These are phyloP conservation scores for Fusarium sp. DNA, from an alignment of 2,329 filamentous ascomycete species.

Conservation along the genomic window DNA sequence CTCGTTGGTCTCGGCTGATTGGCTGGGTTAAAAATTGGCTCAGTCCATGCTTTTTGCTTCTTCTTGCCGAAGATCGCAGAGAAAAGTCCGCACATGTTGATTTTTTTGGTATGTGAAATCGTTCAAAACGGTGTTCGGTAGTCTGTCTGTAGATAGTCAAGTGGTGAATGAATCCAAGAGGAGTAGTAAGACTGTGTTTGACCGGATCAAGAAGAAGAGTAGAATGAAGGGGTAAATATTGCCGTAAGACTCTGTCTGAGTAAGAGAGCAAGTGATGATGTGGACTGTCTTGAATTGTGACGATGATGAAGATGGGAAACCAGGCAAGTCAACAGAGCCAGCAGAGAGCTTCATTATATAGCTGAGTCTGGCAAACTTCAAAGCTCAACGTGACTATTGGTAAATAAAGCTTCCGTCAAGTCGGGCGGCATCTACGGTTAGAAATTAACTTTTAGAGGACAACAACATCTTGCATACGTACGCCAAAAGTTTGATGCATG, in stretches of 20 bases:
- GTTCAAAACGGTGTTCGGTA: background rate
- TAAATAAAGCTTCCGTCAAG: background rate
- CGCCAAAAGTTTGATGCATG: background rate
- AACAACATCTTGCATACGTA: background rate
- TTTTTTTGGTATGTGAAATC: background rate
- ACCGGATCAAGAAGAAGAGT: background rate
- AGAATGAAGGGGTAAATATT: background rate
- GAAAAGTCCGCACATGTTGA: background rate
- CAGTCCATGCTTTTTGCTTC: background rate
- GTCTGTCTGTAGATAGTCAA: background rate
- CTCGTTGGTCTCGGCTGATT: background rate
- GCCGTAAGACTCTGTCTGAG: background rate
- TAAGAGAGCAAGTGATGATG: background rate
- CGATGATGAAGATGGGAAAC: background rate
- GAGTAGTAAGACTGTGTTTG: background rate
- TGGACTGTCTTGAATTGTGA: background rate
- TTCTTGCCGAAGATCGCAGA: background rate
- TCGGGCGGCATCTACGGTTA: background rate
- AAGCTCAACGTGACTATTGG: background rate
- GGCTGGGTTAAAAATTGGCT: background rate
- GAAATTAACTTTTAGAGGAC: background rate
- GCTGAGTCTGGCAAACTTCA: fast-evolving
- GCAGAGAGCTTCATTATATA: background rate
- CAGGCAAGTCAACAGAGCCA: background rate
- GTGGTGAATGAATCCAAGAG: background rate